Evolutionary conservation across 331 rosid genomes (phyloP), one percentile per base, ranked within the genome.

Genomic region (Malus hybrid): DNA sequence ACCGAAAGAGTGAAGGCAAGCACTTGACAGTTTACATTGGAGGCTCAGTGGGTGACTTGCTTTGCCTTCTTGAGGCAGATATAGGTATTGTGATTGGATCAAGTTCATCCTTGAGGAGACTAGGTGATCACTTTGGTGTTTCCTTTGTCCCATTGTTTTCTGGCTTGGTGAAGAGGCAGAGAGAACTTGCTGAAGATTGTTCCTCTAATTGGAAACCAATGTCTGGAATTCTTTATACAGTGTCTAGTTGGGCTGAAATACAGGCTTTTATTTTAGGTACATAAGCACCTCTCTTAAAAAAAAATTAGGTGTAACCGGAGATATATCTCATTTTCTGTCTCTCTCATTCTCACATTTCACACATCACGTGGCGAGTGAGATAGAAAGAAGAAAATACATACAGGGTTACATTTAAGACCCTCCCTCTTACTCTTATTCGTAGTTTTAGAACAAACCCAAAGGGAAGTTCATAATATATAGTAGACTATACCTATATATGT

Each of bases 61-160:
- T 75, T 69, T 75, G 80, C 67, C 64, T 80, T 36, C 76, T 80
- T 63, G 69, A 80, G 52, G 83, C 83, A 36, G 80, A 80, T 62
- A 70, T 80, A 6, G 83, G 83, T 3, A 50, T 80, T n/a, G 80
- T 80, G 8, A 70, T 75, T 10, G 79, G 79, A 14, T 27, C 83
- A 20, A 75, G 80, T 64, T 19, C 72, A 28, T 33, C 24, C 57
- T 54, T 80, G 32, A 36, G 67, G 76, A 61, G 60, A 63, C 42
- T 80, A 22, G 83, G 67, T 8, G 9, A 34, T 50, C 80, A 64
- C 28, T 80, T 80, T 2, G 80, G 77, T 5, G 73, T 80, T 63
- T 32, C 69, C 14, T 75, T 75, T 65, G 80, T 69, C 36, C 80
- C 80, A 34, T 63, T 75, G 14, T 69, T 80, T 48, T n/a, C 72